Evolutionary conservation across 441 rosid species (phyloP).

Genomic region (Bruguiera hainesii): DNA sequence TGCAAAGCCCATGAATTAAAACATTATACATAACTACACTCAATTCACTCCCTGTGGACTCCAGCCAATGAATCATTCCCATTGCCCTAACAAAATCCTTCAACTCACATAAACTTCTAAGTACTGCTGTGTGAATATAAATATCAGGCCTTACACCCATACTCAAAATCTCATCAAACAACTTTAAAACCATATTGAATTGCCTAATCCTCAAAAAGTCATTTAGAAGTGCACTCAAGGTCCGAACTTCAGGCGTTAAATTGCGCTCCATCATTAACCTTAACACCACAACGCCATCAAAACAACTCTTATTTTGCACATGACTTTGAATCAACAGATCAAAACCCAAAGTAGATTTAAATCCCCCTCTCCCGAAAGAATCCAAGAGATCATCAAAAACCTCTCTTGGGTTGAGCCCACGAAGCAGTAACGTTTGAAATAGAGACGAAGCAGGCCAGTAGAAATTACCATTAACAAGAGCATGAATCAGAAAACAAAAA

Average conservation of each 20-base stretch:
- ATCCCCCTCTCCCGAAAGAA: constrained; percentile 40
- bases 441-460: constrained; percentile 94
- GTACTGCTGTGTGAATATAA: constrained; percentile 49
- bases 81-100: constrained; percentile 60
- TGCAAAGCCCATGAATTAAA: constrained; percentile 78
- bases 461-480: constrained; percentile 45
- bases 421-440: constrained; percentile 68
- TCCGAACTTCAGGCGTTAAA: constrained; percentile 68
- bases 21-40: constrained; percentile 68
- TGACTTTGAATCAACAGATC: constrained; percentile 75
- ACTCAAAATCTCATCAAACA: constrained; percentile 53
- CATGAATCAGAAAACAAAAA: constrained; percentile 73
- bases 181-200: constrained; percentile 46
- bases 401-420: constrained; percentile 50
- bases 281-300: constrained; percentile 53
- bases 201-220: constrained; percentile 56
- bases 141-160: constrained; percentile 52
- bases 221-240: constrained; percentile 58
- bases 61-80: constrained; percentile 53
- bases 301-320: constrained; percentile 51
- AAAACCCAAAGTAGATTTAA: constrained; percentile 60
- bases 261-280: constrained; percentile 51
- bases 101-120: constrained; percentile 64
- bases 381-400: constrained; percentile 46
- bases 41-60: constrained; percentile 41